These are phyloP conservation scores for Sporothrix schenckii DNA, from an alignment of 2,329 filamentous ascomycete species.

Conservation along the genomic window DNA sequence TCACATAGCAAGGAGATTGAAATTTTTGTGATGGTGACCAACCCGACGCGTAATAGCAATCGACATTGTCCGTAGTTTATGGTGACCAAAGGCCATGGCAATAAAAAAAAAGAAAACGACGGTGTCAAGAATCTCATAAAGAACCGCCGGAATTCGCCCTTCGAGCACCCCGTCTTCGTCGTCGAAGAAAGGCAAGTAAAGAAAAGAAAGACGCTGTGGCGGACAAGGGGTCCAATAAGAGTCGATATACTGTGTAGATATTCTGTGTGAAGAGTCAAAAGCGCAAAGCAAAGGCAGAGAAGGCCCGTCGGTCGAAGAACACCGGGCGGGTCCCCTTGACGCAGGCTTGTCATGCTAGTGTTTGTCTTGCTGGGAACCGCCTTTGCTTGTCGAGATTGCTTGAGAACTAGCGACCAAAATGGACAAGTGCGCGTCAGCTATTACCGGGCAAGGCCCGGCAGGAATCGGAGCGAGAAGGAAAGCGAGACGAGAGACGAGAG, in stretches of 20 bases:
- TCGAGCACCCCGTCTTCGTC: neutral
- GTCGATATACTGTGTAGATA: too few species aligned
- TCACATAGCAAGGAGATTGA: constrained; percentile 12
- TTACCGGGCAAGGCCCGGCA: constrained; percentile 27
- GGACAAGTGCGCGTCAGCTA: constrained; percentile 27
- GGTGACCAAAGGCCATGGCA: neutral
- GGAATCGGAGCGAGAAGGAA: constrained; percentile 28
- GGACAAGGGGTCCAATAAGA: neutral
- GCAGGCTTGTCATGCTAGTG: neutral
- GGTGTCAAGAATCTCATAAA: neutral
- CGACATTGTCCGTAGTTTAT: neutral
- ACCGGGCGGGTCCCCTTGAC: neutral
- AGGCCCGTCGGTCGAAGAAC: constrained; percentile 20
- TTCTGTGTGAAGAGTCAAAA: neutral
- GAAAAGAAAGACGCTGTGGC: neutral
- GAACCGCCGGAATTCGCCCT: neutral
- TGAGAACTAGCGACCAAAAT: constrained; percentile 26
- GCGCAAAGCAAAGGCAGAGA: neutral
- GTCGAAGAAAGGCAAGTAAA: neutral
- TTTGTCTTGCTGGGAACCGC: neutral
- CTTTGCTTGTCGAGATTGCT: constrained; percentile 19
- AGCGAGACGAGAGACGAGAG: neutral
- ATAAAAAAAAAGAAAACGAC: neutral
- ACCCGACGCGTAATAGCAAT: constrained; percentile 10
- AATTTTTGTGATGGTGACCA: neutral